Percentiles rank a stretch among this genome's conserved stretches.
Conservation (phyloP, 2,329 filamentous ascomycete genomes). For the Cladosporium oxysporum region DNA sequence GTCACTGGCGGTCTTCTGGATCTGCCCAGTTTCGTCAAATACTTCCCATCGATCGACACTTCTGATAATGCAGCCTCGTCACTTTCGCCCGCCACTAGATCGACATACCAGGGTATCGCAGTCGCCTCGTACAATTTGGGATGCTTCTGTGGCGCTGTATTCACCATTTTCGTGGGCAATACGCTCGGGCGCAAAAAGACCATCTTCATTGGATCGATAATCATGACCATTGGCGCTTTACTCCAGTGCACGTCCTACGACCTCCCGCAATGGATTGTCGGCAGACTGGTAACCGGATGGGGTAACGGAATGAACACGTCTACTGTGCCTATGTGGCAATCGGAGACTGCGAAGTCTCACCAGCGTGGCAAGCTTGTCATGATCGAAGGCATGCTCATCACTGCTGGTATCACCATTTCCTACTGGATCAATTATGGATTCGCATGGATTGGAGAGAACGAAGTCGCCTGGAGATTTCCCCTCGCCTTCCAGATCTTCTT, state of each 20-base stretch:
- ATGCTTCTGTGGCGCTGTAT: constrained; percentile 50
- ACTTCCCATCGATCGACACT: constrained; percentile 44
- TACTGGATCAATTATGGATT: constrained; percentile 57
- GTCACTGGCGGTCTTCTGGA: constrained; percentile 48
- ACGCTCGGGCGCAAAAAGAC: constrained; percentile 51
- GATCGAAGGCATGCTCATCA: constrained; percentile 53
- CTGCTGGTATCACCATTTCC: constrained; percentile 51
- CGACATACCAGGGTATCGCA: constrained; percentile 21
- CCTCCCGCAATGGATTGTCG: constrained; percentile 51
- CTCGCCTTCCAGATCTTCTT: constrained; percentile 42
- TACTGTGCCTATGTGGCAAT: constrained; percentile 53
- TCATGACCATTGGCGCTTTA: constrained; percentile 51
- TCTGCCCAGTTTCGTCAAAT: constrained; percentile 42
- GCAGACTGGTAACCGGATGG: constrained; percentile 52
- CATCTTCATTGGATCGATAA: constrained; percentile 51
- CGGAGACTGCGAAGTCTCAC: constrained; percentile 52
- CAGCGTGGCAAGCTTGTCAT: constrained; percentile 53
- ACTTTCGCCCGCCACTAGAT: constrained; percentile 9
- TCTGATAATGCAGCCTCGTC: constrained; percentile 14
- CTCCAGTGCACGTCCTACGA: constrained; percentile 50
- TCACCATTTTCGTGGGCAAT: constrained; percentile 52
- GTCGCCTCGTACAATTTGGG: constrained; percentile 37
- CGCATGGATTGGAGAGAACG: constrained; percentile 16
- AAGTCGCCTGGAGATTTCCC: constrained; percentile 19
- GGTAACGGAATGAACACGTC: constrained; percentile 54